A percentile compares a stretch with the other conserved stretches of the same genome.
Evolutionary conservation across 208 protist species (phyloP).

Genomic region (Leishmania turanica): DNA sequence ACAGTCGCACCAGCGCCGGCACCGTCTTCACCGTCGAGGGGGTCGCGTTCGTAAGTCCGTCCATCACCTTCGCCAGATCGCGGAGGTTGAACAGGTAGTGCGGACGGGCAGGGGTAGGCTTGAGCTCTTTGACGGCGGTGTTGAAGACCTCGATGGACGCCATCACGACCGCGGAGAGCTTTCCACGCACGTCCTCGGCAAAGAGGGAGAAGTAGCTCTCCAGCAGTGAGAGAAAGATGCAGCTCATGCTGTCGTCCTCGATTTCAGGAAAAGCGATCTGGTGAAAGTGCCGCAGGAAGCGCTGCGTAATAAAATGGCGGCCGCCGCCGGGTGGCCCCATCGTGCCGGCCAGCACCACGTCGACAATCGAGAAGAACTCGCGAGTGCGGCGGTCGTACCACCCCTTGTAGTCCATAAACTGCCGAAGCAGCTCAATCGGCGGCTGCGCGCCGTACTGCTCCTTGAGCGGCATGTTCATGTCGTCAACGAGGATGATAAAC

Average conservation of each 20-base stretch:
- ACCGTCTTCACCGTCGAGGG: conserved; percentile 57
- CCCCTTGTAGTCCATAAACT: conserved; percentile 98
- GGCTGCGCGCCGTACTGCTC: conserved; percentile 99
- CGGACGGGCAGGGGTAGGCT: conserved; percentile 97
- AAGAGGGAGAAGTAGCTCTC: conserved; percentile 92
- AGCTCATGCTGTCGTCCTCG: conserved; percentile 93
- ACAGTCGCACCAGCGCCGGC: conserved; percentile 87
- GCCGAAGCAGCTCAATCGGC: conserved; percentile 98
- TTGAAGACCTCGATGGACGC: conserved; percentile 97
- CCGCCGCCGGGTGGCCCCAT: conserved; percentile 98
- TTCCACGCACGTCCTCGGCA: conserved; percentile 76
- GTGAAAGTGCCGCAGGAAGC: conserved; percentile 99
- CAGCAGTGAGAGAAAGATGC: conserved; percentile 97
- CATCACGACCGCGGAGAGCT: conserved; percentile 79
- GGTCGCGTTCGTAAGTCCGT: conserved; percentile 93
- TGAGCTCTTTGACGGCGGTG: conserved; percentile 91
- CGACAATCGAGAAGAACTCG: conserved; percentile 96
- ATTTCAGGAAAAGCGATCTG: conserved; percentile 97
- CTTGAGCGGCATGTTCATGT: conserved; percentile 98
- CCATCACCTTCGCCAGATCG: conserved; percentile 97
- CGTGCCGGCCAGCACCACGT: conserved; percentile 93
- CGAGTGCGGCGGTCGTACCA: conserved; percentile 97
- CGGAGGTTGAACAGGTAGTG: conserved; percentile 99
- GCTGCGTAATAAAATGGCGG: conserved; percentile 95
- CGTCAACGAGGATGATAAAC: conserved; percentile 98